A percentile compares a stretch with the other conserved stretches of the same genome.
Evolutionary conservation across 129 eudicot species (phyloP).

Genomic region (Tagetes patula): DNA sequence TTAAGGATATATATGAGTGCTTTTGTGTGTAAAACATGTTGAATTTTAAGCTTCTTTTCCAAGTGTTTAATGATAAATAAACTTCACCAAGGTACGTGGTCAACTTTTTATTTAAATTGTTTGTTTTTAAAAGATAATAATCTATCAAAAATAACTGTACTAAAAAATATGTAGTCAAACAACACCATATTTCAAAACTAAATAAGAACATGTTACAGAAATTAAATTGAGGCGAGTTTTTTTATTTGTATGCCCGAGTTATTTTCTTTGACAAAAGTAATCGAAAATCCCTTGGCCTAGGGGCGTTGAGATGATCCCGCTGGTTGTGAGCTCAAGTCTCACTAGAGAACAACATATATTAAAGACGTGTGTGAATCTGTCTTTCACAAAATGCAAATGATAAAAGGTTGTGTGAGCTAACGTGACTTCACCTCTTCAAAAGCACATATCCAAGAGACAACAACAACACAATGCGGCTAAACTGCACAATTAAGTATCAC

Average conservation of each 20-base stretch:
- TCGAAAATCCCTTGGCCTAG: not conserved
- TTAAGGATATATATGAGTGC: not conserved
- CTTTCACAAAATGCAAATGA: not conserved
- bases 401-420: not conserved
- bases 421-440: constrained; percentile 33
- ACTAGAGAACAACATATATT: not conserved
- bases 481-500: constrained; percentile 45
- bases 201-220: constrained; percentile 1
- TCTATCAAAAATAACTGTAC: too few relatives aligned
- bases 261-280: constrained; percentile 6
- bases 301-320: not conserved
- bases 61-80: too few relatives aligned
- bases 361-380: not conserved
- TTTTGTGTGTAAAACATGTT: not conserved
- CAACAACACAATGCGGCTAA: constrained; percentile 85
- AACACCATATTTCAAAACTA: not conserved
- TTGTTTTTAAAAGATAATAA: not conserved
- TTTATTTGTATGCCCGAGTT: constrained; percentile 20
- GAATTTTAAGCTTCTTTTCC: too few relatives aligned
- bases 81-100: too few relatives aligned
- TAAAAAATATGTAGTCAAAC: not conserved
- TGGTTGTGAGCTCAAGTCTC: not conserved
- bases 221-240: not conserved
- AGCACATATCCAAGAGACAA: constrained; percentile 79
- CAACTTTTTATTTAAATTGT: not conserved